Evolutionary conservation across 148 eudicot genomes (phyloP), one percentile per base, ranked within the genome.

Genomic region (Polygonum maritimum): DNA sequence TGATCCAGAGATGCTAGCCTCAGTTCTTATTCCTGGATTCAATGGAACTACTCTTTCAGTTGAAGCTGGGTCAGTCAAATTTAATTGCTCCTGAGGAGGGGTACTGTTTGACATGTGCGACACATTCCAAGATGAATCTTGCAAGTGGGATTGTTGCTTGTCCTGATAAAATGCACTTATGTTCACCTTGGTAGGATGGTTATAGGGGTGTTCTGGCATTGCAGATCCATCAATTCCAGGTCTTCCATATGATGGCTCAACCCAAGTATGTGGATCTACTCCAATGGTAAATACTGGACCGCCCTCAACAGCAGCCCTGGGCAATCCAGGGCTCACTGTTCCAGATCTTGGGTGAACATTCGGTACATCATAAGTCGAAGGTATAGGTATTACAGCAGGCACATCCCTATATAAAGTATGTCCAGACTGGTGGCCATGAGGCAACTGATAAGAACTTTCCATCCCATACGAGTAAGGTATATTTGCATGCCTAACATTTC

Each of bases 191-290:
- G 76, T 71, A 71, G 83, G 72, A 76, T 80, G 88, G 72, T 74
- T 74, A 79, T 81, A 83, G 48, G 86, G 75, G 82, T 85, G 80
- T 36, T 89, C 94, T 48, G 87, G 89, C 54, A 78, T 26, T 49
- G 77, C 49, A 73, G 88, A 52, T 70, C 87, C 94, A 76, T 91
- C 88, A 79, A 70, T 58, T 58, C 79, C 93, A 38, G 75, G 60
- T 82, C 78, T 76, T 79, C 81, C 86, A 26, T 84, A 86, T 16
- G 91, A 80, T 31, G 93, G 80, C 18, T 94, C 98, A 63, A 78
- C 83, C 90, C 86, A 86, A 76, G 87, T 83, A 82, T 78, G 86
- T 75, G 87, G 89, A 83, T 87, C 93, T 73, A 72, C 73, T 58
- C 93, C 97, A 69, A 83, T 58, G 48, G 73, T 69, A 41, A 85